Percentiles rank a stretch among this genome's conserved stretches.
These are phyloP conservation scores for Neurospora sp. DNA, from an alignment of 495 filamentous ascomycete genomes.

Conservation along the genomic window DNA sequence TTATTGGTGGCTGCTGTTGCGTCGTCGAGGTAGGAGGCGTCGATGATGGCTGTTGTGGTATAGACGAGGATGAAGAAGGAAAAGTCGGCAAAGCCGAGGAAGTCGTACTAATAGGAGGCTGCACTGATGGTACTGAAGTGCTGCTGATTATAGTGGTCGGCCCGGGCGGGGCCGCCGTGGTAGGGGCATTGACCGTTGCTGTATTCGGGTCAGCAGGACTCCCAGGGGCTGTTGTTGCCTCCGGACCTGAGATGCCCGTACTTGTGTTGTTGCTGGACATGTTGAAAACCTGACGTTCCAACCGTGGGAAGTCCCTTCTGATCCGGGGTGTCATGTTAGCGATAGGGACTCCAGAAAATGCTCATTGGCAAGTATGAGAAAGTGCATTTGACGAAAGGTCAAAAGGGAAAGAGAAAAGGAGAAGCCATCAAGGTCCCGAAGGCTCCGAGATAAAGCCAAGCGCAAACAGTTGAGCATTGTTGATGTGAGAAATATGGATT, in stretches of 20 bases:
- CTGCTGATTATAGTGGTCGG: neutral
- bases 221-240: slow-evolving; percentile 12
- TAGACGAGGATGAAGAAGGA: slow-evolving; percentile 3
- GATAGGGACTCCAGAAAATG: neutral
- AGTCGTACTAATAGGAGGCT: neutral
- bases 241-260: slow-evolving; percentile 12
- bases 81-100: neutral
- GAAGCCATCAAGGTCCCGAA: neutral
- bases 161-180: slow-evolving; percentile 4
- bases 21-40: slow-evolving; percentile 5
- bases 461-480: neutral
- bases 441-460: neutral
- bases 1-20: slow-evolving; percentile 11
- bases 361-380: neutral
- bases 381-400: neutral
- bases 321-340: slow-evolving; percentile 33
- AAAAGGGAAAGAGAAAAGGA: neutral
- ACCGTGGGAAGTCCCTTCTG: slow-evolving; percentile 24
- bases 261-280: slow-evolving; percentile 38
- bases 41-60: slow-evolving; percentile 4
- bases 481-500: neutral
- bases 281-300: slow-evolving; percentile 28
- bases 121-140: slow-evolving; percentile 2
- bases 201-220: slow-evolving; percentile 21
- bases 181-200: slow-evolving; percentile 11